Evolutionary conservation across 2,329 filamentous ascomycete species (phyloP), one percentile per base, ranked within the genome.

Genomic region (Nemania sp.): DNA sequence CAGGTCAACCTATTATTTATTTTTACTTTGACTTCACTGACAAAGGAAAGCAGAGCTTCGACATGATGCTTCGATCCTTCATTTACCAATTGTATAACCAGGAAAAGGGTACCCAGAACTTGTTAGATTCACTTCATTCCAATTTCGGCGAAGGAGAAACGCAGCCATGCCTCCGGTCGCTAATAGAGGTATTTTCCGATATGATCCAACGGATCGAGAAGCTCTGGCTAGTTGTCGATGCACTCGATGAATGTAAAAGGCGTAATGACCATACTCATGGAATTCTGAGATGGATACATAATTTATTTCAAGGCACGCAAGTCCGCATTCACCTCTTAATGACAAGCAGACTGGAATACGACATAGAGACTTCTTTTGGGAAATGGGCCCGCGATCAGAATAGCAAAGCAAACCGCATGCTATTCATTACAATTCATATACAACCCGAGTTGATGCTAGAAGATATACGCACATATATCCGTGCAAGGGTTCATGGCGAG

Each of bases 1-100:
- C 20, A 11, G 31, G 23, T 20, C 36, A 22, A 19, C 42, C 36
- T 6, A 24, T 62, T 6, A 28, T 65, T 2, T 72, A 72, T 45
- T 74, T 71, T 57, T 72, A 70, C 52, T 74, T 74, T 41, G 68
- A 69, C 47, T 77, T 76, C 61, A 74, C 66, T 5, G 66, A 76
- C 43, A 33, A 6, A 0, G 42, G 65, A 23, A 77, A 75, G 44
- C 71, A 73, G 50, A 34, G 59, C 0, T 39, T 68, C 4, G 66
- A 70, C 14, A 57, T 63, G 0, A 68, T 74, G 63, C 11, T 76
- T 1, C 66, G 68, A 15, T 75, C 73, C 9, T 58, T 77, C 3
- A 41, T 75, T 8, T 53, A 33, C 14, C 74, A 77, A 48, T 59
- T 75, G 2, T 66, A 65, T 41, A 34, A 60, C 19, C 60, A 50